Evolutionary conservation across 1,284 basidiomycete species (phyloP), one percentile per base, ranked within the genome.

Genomic region (Fomes fomentarius): DNA sequence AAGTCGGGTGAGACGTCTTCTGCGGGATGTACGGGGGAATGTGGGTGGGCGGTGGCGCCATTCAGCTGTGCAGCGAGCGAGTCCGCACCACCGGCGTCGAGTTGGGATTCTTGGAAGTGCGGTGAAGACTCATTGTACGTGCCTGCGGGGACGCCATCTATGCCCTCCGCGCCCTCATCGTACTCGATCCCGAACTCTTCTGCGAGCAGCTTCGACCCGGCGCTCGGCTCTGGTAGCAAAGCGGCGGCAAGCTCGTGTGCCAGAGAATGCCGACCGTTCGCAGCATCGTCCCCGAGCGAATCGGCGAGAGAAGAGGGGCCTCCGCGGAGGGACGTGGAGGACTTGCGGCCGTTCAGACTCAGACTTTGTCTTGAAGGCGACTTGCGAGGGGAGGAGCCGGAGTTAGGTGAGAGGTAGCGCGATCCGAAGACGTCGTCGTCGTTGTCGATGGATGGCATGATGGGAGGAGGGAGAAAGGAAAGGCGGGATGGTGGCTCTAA

Each of bases 151-250:
- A 69, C 69, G 51, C 81, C 81, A 66, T 88, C 89, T 57, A 89
- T 90, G 35, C 87, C 89, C 71, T 92, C 89, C 30, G 88, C 88
- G 28, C 87, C 90, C 66, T 91, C 90, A 57, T 93, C 90, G 62
- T 89, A 92, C 66, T 93, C 91, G 58, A 93, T 87, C 10, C 90
- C 90, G 62, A 93, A 89, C 69, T 93, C 91, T 67, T 92, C 90
- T 21, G 89, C 88, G 10, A 93, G 76, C 40, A 91, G 68, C 68
- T 83, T 87, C 14, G 89, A 91, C 39, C 87, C 81, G 31, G 81
- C 77, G 52, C 79, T 86, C 0, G 90, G 91, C 70, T 92, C 90
- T 30, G 90, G 90, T 82, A 92, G 89, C 45, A 93, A 77, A 19
- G 90, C 90, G 26, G 85, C 82, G 7, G 91, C 90, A 33, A 93